Percentiles rank a stretch among this genome's conserved stretches.
phyloP scores from a whole-genome alignment of 352 stramenopile genomes.

The Phytopythium sindhum region DNA sequence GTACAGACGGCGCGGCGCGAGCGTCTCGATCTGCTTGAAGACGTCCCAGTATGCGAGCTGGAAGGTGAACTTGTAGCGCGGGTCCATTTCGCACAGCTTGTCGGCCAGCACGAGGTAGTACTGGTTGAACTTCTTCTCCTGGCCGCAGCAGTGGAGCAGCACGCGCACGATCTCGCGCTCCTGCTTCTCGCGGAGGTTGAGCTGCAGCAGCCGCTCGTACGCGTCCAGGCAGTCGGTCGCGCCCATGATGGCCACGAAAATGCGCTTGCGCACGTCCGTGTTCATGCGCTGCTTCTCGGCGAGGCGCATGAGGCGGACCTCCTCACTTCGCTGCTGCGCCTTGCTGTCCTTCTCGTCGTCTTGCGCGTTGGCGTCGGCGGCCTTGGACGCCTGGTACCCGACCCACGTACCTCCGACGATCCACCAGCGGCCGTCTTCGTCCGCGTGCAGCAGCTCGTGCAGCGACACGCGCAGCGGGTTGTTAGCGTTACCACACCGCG shows the following conservation, averaged over 20 bases:
- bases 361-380: slow-evolving; percentile 13
- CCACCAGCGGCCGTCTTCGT: slow-evolving; percentile 95
- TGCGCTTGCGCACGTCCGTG: slow-evolving; percentile 92
- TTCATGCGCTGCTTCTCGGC: slow-evolving; percentile 98
- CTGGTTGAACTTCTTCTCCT: slow-evolving; percentile 91
- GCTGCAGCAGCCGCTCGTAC: slow-evolving; percentile 92
- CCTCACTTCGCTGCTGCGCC: slow-evolving; percentile 26
- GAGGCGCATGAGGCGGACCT: slow-evolving; percentile 83
- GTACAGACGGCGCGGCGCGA: slow-evolving; percentile 85
- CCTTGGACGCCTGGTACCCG: slow-evolving; percentile 45
- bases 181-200: slow-evolving; percentile 88
- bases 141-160: slow-evolving; percentile 90
- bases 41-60: slow-evolving; percentile 97
- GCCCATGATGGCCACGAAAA: slow-evolving; percentile 98
- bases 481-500: slow-evolving; percentile 71
- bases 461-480: slow-evolving; percentile 73
- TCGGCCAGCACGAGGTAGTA: slow-evolving; percentile 94
- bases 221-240: slow-evolving; percentile 94
- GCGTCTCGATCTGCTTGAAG: slow-evolving; percentile 91
- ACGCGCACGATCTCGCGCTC: slow-evolving; percentile 95
- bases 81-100: slow-evolving; percentile 93
- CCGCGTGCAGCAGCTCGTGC: slow-evolving; percentile 69
- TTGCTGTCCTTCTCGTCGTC: slow-evolving; percentile 14
- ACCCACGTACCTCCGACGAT: slow-evolving; percentile 95
- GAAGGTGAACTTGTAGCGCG: slow-evolving; percentile 94